Evolutionary conservation across 192 early-diverging fungal genomes (phyloP), one percentile per base, ranked within the genome.

Genomic region (Pilaira anomala): DNA sequence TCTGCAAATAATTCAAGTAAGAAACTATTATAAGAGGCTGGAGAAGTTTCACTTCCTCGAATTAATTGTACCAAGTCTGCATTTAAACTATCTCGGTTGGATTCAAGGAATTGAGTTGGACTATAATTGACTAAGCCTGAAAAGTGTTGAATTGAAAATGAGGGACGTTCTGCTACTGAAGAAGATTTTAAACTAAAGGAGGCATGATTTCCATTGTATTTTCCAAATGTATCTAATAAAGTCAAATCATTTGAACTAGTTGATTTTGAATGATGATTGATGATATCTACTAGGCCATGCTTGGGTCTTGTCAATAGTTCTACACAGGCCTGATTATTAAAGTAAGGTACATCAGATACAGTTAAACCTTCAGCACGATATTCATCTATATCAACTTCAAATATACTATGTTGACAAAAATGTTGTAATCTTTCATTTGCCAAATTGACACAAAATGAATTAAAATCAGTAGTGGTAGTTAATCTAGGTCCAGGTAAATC

Each of bases 361-460:
- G 65, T 63, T 48, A 89, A 68, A 24, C 84, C 88, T 48, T 92
- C 91, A 29, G 66, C 54, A 0, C 72, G 77, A 60, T 86, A 87
- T 40, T 88, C 83, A 25, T 77, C 68, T 29, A 71, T 78, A 54
- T 83, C 83, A 2, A 78, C 72, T 66, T 93, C 92, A 60, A 93
- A 89, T 48, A 91, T 69, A 45, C 87, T 81, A 39, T 85, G 80
- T 44, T 85, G 75, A 60, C 85, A 71, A 62, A 92, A 92, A 60
- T 86, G 80, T 62, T 93, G 88, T 12, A 96, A 74, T 54, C 93
- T 85, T 75, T 96, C 94, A 75, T 91, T 94, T 56, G 93, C 87
- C 44, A 75, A 50, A 44, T 83, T 83, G 60, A 76, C 44, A 2
- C 75, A 80, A 53, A 86, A 77, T 26, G 89, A 83, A 67, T 87